phyloP scores from a whole-genome alignment of 2,329 filamentous ascomycete genomes.

The Alternaria panax region DNA sequence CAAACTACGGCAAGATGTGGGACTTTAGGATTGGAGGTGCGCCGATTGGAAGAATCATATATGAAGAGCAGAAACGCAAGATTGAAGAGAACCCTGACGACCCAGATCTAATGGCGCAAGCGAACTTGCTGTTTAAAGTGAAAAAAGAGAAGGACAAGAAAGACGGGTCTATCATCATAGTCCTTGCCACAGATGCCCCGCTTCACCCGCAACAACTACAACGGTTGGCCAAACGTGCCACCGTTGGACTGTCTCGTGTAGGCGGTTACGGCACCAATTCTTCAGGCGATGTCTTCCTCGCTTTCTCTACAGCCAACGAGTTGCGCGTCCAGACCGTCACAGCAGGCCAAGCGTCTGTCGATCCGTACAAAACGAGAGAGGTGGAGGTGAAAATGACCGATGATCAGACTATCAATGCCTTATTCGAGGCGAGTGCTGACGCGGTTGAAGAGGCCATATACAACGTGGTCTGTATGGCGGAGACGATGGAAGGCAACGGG shows the following conservation, averaged over 20 bases:
- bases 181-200: constrained; percentile 68
- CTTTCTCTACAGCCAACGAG: constrained; percentile 68
- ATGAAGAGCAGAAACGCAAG: constrained; percentile 55
- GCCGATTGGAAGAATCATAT: constrained; percentile 66
- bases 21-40: constrained; percentile 67
- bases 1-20: constrained; percentile 67
- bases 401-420: constrained; percentile 66
- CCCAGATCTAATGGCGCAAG: constrained; percentile 37
- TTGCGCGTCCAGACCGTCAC: constrained; percentile 55
- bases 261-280: constrained; percentile 68
- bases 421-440: constrained; percentile 69
- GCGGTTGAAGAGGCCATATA: constrained; percentile 71
- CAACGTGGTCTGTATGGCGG: constrained; percentile 68
- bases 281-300: constrained; percentile 72
- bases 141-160: constrained; percentile 58
- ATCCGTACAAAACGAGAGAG: constrained; percentile 50
- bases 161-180: constrained; percentile 69
- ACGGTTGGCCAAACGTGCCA: constrained; percentile 67
- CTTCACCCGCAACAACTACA: constrained; percentile 65
- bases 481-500: constrained; percentile 64
- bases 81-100: constrained; percentile 38
- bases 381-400: constrained; percentile 61
- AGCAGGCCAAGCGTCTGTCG: constrained; percentile 28
- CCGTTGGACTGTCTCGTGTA: constrained; percentile 66
- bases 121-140: constrained; percentile 38